phyloP scores from a whole-genome alignment of 2,329 filamentous ascomycete genomes.

The Blumeriella jaapii region DNA sequence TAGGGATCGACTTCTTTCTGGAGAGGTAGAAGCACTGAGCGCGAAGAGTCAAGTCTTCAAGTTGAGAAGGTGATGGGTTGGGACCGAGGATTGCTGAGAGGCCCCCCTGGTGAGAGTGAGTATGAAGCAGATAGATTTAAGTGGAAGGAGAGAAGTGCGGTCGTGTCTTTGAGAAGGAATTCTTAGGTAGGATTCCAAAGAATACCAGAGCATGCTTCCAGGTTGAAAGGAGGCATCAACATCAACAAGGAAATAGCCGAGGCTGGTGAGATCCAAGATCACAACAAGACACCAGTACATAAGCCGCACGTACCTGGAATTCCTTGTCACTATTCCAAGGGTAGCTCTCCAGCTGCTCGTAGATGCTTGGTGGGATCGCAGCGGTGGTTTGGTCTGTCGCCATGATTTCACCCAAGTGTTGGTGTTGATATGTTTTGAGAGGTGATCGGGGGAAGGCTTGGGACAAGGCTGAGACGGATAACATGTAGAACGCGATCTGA shows the following conservation, averaged over 20 bases:
- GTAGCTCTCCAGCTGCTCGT: slow-evolving; percentile 52
- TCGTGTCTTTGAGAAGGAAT: too few relatives aligned
- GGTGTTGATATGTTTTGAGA: not conserved
- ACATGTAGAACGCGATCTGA: too few relatives aligned
- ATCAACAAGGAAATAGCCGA: slow-evolving; percentile 11
- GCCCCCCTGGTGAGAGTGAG: too few relatives aligned
- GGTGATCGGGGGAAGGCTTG: not conserved
- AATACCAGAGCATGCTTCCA: too few relatives aligned
- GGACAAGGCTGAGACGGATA: slow-evolving; percentile 7
- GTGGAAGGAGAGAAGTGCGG: not conserved
- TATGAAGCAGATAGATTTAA: too few relatives aligned
- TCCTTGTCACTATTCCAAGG: slow-evolving; percentile 56
- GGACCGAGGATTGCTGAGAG: slow-evolving; percentile 52
- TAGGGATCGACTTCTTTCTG: slow-evolving; percentile 33
- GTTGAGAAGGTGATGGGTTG: slow-evolving; percentile 40
- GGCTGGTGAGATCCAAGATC: too few relatives aligned
- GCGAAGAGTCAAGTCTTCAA: slow-evolving; percentile 47
- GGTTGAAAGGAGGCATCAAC: too few relatives aligned
- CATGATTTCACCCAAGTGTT: slow-evolving; percentile 8
- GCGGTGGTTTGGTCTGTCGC: slow-evolving; percentile 15
- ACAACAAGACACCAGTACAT: too few relatives aligned
- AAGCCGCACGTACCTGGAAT: slow-evolving; percentile 43
- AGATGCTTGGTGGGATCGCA: slow-evolving; percentile 33
- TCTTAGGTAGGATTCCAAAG: too few relatives aligned
- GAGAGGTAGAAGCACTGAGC: slow-evolving; percentile 61